These are phyloP conservation scores for Xylaria venustula DNA, from an alignment of 495 filamentous ascomycete genomes.

Conservation along the genomic window DNA sequence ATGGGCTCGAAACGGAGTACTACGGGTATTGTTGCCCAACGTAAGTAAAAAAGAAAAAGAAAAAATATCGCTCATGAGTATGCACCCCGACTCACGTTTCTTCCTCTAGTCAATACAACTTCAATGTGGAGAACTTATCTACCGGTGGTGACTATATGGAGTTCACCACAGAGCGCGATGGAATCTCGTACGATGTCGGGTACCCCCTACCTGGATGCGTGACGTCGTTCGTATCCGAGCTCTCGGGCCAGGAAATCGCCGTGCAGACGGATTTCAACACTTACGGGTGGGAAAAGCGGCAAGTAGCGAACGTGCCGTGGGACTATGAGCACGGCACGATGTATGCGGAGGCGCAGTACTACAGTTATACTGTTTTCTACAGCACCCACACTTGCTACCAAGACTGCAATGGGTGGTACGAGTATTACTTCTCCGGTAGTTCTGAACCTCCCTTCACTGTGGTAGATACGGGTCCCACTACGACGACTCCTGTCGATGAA, in stretches of 20 bases:
- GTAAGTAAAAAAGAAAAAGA: not conserved
- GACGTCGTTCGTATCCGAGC: slow-evolving; percentile 6
- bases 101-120: slow-evolving; percentile 3
- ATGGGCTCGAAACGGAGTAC: not conserved
- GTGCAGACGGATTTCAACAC: slow-evolving; percentile 12
- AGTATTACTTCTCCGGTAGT: slow-evolving; percentile 12
- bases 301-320: slow-evolving; percentile 11
- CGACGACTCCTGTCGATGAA: slow-evolving; percentile 4
- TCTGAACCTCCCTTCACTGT: not conserved
- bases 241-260: slow-evolving; percentile 5
- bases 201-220: slow-evolving; percentile 13
- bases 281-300: slow-evolving; percentile 10
- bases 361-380: slow-evolving; percentile 9
- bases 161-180: slow-evolving; percentile 10
- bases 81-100: not conserved
- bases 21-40: slow-evolving; percentile 8
- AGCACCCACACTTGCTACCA: slow-evolving; percentile 13
- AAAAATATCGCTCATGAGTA: not conserved
- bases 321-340: slow-evolving; percentile 8
- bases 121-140: not conserved
- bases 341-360: slow-evolving; percentile 1
- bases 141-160: not conserved
- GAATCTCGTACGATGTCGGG: not conserved
- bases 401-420: not conserved
- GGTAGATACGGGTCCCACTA: not conserved